A percentile compares a stretch with the other conserved stretches of the same genome.
Evolutionary conservation across 2,329 filamentous ascomycete species (phyloP).

Genomic region (Colletotrichum lini): DNA sequence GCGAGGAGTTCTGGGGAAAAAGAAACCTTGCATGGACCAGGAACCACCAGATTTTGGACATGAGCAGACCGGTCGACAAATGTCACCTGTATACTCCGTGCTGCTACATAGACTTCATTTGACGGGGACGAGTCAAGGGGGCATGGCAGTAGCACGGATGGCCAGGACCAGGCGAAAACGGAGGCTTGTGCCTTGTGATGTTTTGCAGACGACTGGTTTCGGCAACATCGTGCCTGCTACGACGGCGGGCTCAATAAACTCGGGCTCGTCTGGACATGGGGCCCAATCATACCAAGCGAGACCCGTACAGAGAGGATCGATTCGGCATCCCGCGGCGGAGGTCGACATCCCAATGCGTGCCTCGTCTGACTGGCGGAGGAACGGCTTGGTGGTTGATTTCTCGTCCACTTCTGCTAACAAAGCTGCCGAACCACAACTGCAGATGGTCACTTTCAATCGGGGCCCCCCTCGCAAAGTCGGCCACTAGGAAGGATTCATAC

Average conservation of each 20-base stretch:
- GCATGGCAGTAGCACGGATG: not conserved
- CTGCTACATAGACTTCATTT: constrained; percentile 16
- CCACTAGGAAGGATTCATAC: constrained; percentile 3
- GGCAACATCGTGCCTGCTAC: constrained; percentile 14
- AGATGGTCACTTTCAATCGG: not conserved
- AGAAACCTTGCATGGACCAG: constrained; percentile 18
- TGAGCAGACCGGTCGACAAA: constrained; percentile 7
- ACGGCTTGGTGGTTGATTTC: constrained; percentile 7
- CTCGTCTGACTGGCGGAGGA: constrained; percentile 31
- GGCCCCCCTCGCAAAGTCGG: constrained; percentile 2
- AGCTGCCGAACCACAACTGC: constrained; percentile 9
- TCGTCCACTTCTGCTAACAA: not conserved
- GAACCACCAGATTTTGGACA: constrained; percentile 4
- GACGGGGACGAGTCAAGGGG: constrained; percentile 3
- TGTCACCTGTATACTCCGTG: constrained; percentile 3
- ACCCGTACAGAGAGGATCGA: not conserved
- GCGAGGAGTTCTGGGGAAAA: constrained; percentile 19
- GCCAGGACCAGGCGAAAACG: constrained; percentile 27
- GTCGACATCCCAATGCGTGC: constrained; percentile 5
- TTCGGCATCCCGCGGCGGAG: constrained; percentile 25
- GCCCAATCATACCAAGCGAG: constrained; percentile 6
- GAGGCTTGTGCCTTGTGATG: constrained; percentile 12
- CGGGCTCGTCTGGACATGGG: not conserved
- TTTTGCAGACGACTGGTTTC: constrained; percentile 28
- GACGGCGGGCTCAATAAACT: constrained; percentile 20